Evolutionary conservation across 345 rosid species (phyloP), one percentile per base, ranked within the genome.

Genomic region (Rhodamnia rubescens): DNA sequence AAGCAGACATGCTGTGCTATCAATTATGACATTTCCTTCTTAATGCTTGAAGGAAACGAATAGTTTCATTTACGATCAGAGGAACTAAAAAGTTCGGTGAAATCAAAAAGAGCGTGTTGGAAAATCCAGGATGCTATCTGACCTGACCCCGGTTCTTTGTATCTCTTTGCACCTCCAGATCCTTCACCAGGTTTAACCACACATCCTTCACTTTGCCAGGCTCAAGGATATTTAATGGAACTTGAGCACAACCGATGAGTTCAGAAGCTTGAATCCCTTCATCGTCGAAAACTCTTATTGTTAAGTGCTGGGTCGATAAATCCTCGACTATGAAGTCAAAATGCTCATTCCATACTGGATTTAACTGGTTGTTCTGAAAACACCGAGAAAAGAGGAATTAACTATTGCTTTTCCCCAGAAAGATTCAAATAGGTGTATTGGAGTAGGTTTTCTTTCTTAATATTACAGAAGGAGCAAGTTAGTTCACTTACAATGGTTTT

Each of bases 321-420:
- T 97, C 99, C 86, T 96, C 98, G 55, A 97, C 94, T 8, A 88
- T 61, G 89, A 96, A 96, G 90, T 95, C 98, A 81, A 90, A 96
- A 81, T 96, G 96, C 88, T 97, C 99, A 84, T 97, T 96, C 99
- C 98, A 97, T 16, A 97, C 88, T 11, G 98, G 99, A 87, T 94
- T 95, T 90, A 97, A 84, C 82, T 94, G 90, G 86, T 97, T 96
- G 87, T 86, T 92, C 99, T 97, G 93, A 52, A 50, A 85, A 18
- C 20, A 36, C 11, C 26, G 69, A 7, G 75, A 36, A 47, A 40
- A 27, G n/a, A 50, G 11, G 49, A 55, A 29, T 61, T 54, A 69
- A 16, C 78, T 0, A 5, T 69, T 64, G 78, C 24, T 64, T 8
- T 64, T 69, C 80, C 80, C 11, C 11, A 0, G 26, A 69, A 69